Conservation (phyloP, 169 alveolate species). For the Ichthyophthirius multifiliis region DNA sequence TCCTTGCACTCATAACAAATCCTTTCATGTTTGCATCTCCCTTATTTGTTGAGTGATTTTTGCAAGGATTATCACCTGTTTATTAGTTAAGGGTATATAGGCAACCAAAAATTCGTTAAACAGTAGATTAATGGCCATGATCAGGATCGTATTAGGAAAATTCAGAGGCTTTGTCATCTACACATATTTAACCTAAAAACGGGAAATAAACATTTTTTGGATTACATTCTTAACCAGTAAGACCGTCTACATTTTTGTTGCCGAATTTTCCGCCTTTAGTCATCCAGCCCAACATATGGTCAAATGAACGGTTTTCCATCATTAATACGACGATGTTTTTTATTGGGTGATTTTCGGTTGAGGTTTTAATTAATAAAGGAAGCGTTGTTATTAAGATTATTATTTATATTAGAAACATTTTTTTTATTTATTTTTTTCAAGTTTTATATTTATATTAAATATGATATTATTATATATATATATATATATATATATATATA, state of each 20-base stretch:
- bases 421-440: no score
- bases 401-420: no score
- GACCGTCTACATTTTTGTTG: conserved; percentile 13
- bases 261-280: conserved; percentile 19
- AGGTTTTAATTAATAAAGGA: no score
- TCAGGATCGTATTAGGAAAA: not conserved
- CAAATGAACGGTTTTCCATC: conserved; percentile 21
- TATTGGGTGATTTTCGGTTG: no score
- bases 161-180: not conserved
- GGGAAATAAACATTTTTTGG: not conserved
- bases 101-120: not conserved
- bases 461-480: no score
- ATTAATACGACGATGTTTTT: not conserved
- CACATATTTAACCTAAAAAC: not conserved
- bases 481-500: no score
- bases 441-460: no score
- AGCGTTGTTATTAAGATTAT: no score
- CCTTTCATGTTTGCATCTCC: conserved; percentile 4
- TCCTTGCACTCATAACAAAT: not conserved
- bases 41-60: not conserved
- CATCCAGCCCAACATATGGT: conserved; percentile 24
- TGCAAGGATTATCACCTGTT: not conserved
- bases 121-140: not conserved
- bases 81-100: not conserved
- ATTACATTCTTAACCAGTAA: not conserved